Evolutionary conservation across 2,329 filamentous ascomycete species (phyloP).

Genomic region (Neoarthrinium moseri): DNA sequence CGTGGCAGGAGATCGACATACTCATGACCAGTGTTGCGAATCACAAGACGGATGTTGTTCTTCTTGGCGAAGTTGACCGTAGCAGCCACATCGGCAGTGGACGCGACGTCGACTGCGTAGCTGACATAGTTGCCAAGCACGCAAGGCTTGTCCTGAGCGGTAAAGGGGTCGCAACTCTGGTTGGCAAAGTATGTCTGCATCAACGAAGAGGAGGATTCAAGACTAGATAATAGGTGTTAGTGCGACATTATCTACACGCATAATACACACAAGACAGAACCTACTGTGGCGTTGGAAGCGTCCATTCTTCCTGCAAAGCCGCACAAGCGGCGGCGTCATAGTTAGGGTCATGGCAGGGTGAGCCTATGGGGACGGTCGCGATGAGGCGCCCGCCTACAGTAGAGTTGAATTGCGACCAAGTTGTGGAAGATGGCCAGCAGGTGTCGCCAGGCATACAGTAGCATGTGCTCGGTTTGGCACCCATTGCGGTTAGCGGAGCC

Average conservation of each 20-base stretch:
- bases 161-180: conserved; percentile 38
- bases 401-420: conserved; percentile 5
- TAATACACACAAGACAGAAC: conserved; percentile 1
- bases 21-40: conserved; percentile 45
- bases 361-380: conserved; percentile 8
- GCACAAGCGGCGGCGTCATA: conserved; percentile 8
- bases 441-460: conserved; percentile 6
- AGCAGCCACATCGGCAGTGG: conserved; percentile 25
- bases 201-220: conserved; percentile 22
- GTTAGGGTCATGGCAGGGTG: conserved; percentile 7
- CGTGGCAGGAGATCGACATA: conserved; percentile 18
- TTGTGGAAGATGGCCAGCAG: conserved; percentile 2
- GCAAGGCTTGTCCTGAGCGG: conserved; percentile 37
- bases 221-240: too few species aligned
- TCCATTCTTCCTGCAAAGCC: conserved; percentile 7
- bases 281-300: conserved; percentile 4
- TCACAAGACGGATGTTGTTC: conserved; percentile 32
- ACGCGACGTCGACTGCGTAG: conserved; percentile 35
- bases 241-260: background rate
- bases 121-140: conserved; percentile 41
- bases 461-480: conserved; percentile 2
- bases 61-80: conserved; percentile 32
- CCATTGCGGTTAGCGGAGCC: background rate
- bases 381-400: conserved; percentile 8
- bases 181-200: conserved; percentile 39